Base-by-base conservation (phyloP, 2,329 filamentous ascomycete genomes). In the Fusarium tanahbumbuense region DNA sequence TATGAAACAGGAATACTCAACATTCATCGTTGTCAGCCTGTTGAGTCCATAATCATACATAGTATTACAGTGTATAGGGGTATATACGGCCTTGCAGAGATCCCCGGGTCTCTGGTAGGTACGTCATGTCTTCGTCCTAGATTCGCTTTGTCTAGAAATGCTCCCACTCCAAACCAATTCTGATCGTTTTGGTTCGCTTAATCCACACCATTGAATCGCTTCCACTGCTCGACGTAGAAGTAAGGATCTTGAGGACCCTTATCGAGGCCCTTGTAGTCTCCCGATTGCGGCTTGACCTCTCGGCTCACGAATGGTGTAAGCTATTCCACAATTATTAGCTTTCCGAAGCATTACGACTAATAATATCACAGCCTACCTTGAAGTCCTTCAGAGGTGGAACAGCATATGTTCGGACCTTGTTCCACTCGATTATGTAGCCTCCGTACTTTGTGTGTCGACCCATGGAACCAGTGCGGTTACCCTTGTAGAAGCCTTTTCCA, bases 401-500 rank as follows among this genome's bases (percentile, higher is more conserved):
- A 59, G 92, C 91, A 79, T 94, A 99, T 57, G 94, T 97, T 81
- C 95, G 91, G 77, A 98, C 93, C 83, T 97, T 97, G 59, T 85
- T 82, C 86, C 88, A 97, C 72, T 98, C 92, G 72, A 98, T 90
- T 48, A 89, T 80, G 81, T 96, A 99, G 53, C 91, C 91, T 80
- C 95, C 96, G 78, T 89, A 88, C 79, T 92, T 92, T 57, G 92
- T 94, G 82, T 97, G 93, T 16, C 85, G 83, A 80, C 96, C 96
- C 89, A 97, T 94, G 44, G 92, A 89, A 3, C 96, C 96, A 1
- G 93, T 91, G 48, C 94, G 87, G 76, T 92, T 98, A 78, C 96
- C 96, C 86, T 98, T 98, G 89, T 99, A 99, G 88, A 91, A 99
- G 73, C 94, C 95, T 78, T 93, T 93, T 80, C 92, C 92, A 79